These are phyloP conservation scores for Hypericum androsaemum DNA, from an alignment of 345 rosid genomes.

Conservation along the genomic window DNA sequence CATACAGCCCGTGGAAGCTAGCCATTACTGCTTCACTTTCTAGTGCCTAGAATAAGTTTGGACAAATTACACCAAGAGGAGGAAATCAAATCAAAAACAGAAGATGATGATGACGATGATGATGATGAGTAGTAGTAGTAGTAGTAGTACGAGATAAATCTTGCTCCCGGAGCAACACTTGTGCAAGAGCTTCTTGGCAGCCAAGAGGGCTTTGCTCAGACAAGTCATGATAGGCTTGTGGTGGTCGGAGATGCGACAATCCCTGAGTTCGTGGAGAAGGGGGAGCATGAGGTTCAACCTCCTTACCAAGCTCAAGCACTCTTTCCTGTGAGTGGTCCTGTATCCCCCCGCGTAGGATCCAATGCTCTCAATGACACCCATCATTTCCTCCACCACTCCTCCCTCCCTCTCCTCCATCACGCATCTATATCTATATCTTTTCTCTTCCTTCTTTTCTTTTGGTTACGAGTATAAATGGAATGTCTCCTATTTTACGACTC, in stretches of 20 bases:
- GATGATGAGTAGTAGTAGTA: no score
- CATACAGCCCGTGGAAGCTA: constrained; percentile 42
- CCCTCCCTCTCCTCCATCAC: constrained; percentile 14
- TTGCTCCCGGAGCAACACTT: constrained; percentile 49
- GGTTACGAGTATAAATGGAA: no score
- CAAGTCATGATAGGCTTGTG: constrained; percentile 11
- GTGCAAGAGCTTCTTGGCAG: constrained; percentile 47
- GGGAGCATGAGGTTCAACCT: constrained; percentile 53
- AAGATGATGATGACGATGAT: neutral
- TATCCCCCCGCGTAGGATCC: constrained; percentile 34
- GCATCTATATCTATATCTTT: constrained; percentile 3
- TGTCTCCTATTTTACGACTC: no score
- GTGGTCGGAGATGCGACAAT: constrained; percentile 10
- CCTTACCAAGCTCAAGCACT: constrained; percentile 46
- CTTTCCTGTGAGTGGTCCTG: constrained; percentile 43
- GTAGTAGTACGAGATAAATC: constrained; percentile 38
- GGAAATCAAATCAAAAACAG: neutral
- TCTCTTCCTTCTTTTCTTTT: constrained; percentile 16
- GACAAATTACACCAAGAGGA: neutral
- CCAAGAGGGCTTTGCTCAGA: constrained; percentile 29
- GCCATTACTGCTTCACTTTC: constrained; percentile 54
- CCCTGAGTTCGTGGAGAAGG: constrained; percentile 42
- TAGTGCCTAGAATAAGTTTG: constrained; percentile 28
- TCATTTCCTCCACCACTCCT: constrained; percentile 23
- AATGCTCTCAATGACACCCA: constrained; percentile 31